Evolutionary conservation across 371 early-diverging fungal species (phyloP).

Genomic region (Spiromyces aspiralis): DNA sequence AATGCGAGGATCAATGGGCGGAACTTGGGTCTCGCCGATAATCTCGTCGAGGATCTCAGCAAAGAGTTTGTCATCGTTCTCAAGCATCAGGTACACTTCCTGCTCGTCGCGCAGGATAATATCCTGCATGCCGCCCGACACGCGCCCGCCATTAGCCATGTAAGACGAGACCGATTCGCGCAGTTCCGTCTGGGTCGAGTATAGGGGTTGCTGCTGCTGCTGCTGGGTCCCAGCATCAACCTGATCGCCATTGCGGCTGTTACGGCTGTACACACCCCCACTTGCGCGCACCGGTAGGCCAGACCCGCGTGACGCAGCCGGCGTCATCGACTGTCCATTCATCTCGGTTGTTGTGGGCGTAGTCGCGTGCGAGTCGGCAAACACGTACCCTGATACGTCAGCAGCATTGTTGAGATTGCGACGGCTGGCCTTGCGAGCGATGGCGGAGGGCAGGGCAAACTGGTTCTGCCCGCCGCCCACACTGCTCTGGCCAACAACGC

Average conservation of each 20-base stretch:
- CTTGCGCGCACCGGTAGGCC: neutral
- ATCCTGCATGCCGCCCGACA: neutral
- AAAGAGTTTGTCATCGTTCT: constrained; percentile 58
- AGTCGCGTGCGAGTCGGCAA: neutral
- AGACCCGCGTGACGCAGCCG: constrained; percentile 10
- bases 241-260: neutral
- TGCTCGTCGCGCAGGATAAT: constrained; percentile 14
- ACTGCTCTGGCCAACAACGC: too few relatives aligned
- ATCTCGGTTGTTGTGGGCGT: constrained; percentile 3
- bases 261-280: neutral
- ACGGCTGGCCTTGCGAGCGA: neutral
- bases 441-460: neutral
- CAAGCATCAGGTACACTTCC: constrained; percentile 34
- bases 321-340: neutral
- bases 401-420: neutral
- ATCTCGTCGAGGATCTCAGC: constrained; percentile 78
- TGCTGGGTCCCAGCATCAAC: neutral
- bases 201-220: neutral
- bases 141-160: neutral
- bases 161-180: neutral
- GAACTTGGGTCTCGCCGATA: constrained; percentile 70
- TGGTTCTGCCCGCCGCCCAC: constrained; percentile 11
- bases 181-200: neutral
- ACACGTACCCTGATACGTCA: neutral
- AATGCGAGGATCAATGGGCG: constrained; percentile 65